These are phyloP conservation scores for Astragalus glycyphyllos DNA, from an alignment of 306 rosid species.

Conservation along the genomic window DNA sequence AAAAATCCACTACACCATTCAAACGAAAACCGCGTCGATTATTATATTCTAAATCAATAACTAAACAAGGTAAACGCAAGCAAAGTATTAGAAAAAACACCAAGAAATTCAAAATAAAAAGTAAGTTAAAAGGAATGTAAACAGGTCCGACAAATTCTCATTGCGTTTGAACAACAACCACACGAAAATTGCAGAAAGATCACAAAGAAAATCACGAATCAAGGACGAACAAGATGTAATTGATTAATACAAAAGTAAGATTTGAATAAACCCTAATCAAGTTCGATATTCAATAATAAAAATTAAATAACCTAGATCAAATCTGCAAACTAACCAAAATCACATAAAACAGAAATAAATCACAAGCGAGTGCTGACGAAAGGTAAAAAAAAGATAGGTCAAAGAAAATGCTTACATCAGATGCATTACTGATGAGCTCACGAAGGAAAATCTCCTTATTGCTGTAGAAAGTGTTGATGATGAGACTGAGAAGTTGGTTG, in stretches of 20 bases:
- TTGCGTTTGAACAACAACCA: not conserved
- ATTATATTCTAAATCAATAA: not conserved
- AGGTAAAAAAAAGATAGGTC: accelerated
- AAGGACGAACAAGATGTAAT: not conserved
- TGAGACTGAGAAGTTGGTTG: slow-evolving; percentile 87
- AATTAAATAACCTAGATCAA: not conserved
- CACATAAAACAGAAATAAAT: not conserved
- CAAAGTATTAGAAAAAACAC: not conserved
- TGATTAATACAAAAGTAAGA: not conserved
- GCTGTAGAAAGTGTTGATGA: slow-evolving; percentile 92
- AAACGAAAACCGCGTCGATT: not conserved
- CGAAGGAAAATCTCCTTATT: slow-evolving; percentile 96
- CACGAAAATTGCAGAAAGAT: not conserved
- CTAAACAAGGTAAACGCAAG: not conserved
- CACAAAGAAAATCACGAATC: not conserved
- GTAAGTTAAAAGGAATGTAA: not conserved
- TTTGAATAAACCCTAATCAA: not conserved
- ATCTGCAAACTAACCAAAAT: not conserved
- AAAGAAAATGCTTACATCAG: slow-evolving; percentile 59
- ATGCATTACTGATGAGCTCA: slow-evolving; percentile 80
- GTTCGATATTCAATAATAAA: not conserved
- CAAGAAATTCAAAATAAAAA: not conserved
- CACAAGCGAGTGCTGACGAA: not conserved
- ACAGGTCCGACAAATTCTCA: not conserved
- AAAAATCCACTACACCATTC: not conserved